Percentiles rank a stretch among this genome's conserved stretches.
Conservation (phyloP, 129 eudicot species). For the Pulicaria dysenterica region DNA sequence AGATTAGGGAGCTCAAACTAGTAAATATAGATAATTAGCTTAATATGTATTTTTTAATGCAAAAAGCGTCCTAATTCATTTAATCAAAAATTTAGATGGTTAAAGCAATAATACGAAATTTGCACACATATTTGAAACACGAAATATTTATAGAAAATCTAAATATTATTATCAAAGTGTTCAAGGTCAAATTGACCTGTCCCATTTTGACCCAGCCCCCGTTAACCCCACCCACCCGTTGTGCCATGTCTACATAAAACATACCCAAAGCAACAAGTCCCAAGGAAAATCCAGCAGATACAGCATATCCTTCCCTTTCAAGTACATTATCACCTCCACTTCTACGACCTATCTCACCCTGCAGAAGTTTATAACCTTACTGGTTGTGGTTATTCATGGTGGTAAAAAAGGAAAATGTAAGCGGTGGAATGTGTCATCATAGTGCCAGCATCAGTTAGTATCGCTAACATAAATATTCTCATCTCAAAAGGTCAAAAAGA, state of each 20-base stretch:
- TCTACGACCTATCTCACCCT: constrained; percentile 98
- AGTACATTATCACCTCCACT: constrained; percentile 99
- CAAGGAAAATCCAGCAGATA: constrained; percentile 93
- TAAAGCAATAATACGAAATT: neutral
- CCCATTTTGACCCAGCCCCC: neutral
- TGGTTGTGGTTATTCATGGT: neutral
- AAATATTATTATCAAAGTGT: neutral
- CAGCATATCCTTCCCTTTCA: constrained; percentile 97
- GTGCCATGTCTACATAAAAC: constrained; percentile 6
- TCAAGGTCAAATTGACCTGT: neutral
- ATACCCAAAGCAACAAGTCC: constrained; percentile 97
- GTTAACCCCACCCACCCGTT: neutral
- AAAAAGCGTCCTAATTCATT: neutral
- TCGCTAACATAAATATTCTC: neutral
- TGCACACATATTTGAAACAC: neutral
- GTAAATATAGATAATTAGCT: neutral
- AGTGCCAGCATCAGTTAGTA: neutral
- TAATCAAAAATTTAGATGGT: neutral
- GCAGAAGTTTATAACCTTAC: constrained; percentile 26
- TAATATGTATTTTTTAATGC: constrained; percentile 5
- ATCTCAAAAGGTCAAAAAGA: neutral
- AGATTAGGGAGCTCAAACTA: neutral
- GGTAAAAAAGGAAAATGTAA: neutral
- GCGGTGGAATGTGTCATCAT: neutral
- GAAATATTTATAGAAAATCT: neutral